phyloP scores from a whole-genome alignment of 345 rosid species.

The Mallotus nudiflorus region DNA sequence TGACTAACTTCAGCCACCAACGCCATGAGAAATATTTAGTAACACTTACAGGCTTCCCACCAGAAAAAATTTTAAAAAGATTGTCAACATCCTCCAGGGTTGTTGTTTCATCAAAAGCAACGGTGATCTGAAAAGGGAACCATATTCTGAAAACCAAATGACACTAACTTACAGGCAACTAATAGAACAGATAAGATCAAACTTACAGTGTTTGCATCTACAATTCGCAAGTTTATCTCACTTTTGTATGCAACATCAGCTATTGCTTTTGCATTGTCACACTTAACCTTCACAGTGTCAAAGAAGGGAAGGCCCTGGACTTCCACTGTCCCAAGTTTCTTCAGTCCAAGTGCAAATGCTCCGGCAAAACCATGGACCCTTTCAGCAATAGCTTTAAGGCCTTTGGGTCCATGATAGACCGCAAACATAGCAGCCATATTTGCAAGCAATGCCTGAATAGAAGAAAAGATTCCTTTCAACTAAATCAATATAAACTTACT shows the following conservation, averaged over 20 bases:
- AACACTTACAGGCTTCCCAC: slow-evolving; percentile 74
- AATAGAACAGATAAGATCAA: slow-evolving; percentile 12
- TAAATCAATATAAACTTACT: slow-evolving; percentile 15
- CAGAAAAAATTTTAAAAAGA: slow-evolving; percentile 72
- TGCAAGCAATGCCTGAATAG: slow-evolving; percentile 84
- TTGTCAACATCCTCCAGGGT: slow-evolving; percentile 89
- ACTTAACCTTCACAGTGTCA: slow-evolving; percentile 90
- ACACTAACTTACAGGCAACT: not conserved
- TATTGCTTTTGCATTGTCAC: slow-evolving; percentile 74
- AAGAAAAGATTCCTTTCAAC: slow-evolving; percentile 23
- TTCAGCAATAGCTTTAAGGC: slow-evolving; percentile 74
- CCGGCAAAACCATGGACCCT: slow-evolving; percentile 99
- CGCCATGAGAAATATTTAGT: slow-evolving; percentile 7
- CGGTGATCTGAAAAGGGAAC: slow-evolving; percentile 66
- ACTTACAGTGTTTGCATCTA: slow-evolving; percentile 83
- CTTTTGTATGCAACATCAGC: slow-evolving; percentile 73
- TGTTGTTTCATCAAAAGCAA: slow-evolving; percentile 92
- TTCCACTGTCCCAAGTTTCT: slow-evolving; percentile 82
- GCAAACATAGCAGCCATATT: slow-evolving; percentile 99
- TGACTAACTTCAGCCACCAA: slow-evolving; percentile 14
- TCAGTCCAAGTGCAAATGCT: slow-evolving; percentile 73
- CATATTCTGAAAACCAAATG: slow-evolving; percentile 20
- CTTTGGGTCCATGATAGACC: slow-evolving; percentile 96
- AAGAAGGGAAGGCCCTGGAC: slow-evolving; percentile 87
- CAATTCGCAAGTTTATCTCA: slow-evolving; percentile 77